Evolutionary conservation across 495 filamentous ascomycete genomes (phyloP), one percentile per base, ranked within the genome.

Genomic region (Acidiella bohemica): DNA sequence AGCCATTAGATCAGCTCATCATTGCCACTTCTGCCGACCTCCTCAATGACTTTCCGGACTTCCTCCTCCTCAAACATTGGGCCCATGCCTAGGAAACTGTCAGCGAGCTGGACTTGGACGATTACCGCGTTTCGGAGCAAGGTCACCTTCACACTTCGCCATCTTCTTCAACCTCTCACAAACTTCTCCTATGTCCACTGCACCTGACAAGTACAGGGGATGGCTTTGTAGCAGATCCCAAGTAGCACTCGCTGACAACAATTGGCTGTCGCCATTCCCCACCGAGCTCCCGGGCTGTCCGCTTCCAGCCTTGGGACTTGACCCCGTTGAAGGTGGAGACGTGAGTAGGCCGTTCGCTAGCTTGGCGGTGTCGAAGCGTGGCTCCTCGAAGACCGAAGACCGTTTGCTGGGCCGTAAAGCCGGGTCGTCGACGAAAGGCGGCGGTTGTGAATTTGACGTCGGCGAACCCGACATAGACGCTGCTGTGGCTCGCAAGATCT

Each of bases 211-310:
- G 52, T 78, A 93, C 18, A 90, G 58, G 16, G 81, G 75, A 61
- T 95, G 85, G 17, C 59, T 67, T 56, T 93, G 82, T 36, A 97
- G 92, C 13, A 86, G 62, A 53, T 95, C 88, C 88, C 90, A 95
- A 2, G 86, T 81, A 0, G 82, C 81, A 24, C 76, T 75, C 1
- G 84, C 77, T 23, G 80, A 82, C 4, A 94, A 66, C 26, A 94
- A 64, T 5, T 46, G 35, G 14, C 27, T 22, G 8, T 41, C 43
- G 24, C 36, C 38, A 5, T 19, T 16, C 3, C 35, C 2, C 16
- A 72, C n/a, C n/a, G n/a, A n/a, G n/a, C n/a, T n/a, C n/a, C n/a
- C n/a, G n/a, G n/a, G n/a, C n/a, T n/a, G n/a, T n/a, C n/a, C 69
- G 59, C 88, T 78, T n/a, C 82, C 82, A 2, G 67, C 80, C 25